Evolutionary conservation across 805 yeast genomes (phyloP), one percentile per base, ranked within the genome.

Genomic region (Candida corydali): DNA sequence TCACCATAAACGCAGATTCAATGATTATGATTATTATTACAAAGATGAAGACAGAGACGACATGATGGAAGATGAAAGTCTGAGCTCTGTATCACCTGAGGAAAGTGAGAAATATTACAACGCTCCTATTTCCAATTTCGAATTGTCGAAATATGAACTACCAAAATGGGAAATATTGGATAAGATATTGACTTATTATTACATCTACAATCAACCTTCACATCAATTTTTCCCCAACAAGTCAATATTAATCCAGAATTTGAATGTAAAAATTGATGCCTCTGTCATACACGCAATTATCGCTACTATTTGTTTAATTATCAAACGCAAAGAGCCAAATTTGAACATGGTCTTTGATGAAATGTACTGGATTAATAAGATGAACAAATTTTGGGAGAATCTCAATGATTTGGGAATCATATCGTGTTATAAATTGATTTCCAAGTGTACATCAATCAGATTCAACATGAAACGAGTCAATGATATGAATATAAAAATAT

Each of bases 341-440:
- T 29, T 36, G 14, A 38, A 39, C 9, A 35, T 41, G 4, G 10
- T 18, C 2, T 34, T 25, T 9, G 46, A 45, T 29, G 59, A 57
- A 26, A 19, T 34, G 3, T 37, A 37, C 26, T 59, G 64, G 63
- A 35, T 57, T 11, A 37, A 33, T 12, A 44, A 43, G 3, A 46
- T 45, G 20, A 41, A 41, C 36, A 46, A 46, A 28, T 45, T 36
- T 37, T 50, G 53, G 56, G 61, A 58, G 40, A 44, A 46, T 23
- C 48, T 58, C 20, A 52, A 52, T 32, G 53, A 53, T 16, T 43
- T 57, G 24, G 62, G 60, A 8, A 49, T 56, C 46, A 32, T 58
- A 6, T 32, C 54, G 11, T 45, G 53, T 20, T 51, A 44, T 24
- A 36, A 44, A n/a, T 44, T 59, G 34, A 29, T 47, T 11, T 34